Evolutionary conservation across 495 filamentous ascomycete genomes (phyloP).

Genomic region (Podospora pseudoanserina): DNA sequence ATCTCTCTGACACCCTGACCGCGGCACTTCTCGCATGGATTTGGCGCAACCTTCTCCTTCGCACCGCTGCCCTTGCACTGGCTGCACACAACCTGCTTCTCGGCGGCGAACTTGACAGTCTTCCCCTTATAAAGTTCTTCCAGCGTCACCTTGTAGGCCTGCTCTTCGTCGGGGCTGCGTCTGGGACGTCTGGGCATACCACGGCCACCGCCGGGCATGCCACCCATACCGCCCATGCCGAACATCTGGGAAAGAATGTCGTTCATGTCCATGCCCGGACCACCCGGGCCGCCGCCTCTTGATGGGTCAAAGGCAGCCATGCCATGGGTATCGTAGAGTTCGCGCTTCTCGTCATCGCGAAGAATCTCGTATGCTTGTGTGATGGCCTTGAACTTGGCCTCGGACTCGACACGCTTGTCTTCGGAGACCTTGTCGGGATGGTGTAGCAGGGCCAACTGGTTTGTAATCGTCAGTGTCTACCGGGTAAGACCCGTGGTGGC

Average conservation of each 20-base stretch:
- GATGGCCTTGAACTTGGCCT: conserved; percentile 84
- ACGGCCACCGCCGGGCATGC: conserved; percentile 49
- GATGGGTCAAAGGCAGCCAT: conserved; percentile 85
- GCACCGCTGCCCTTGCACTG: conserved; percentile 86
- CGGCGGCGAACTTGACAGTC: conserved; percentile 90
- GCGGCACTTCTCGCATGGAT: conserved; percentile 77
- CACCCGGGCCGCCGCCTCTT: conserved; percentile 60
- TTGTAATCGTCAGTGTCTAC: neutral
- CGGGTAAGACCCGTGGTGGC: conserved; percentile 3
- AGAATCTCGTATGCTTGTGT: conserved; percentile 97
- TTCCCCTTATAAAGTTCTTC: conserved; percentile 98
- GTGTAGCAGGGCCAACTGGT: conserved; percentile 76
- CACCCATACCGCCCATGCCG: conserved; percentile 65
- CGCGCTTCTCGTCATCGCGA: conserved; percentile 88
- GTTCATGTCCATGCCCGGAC: conserved; percentile 73
- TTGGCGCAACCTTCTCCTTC: conserved; percentile 85
- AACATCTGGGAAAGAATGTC: conserved; percentile 95
- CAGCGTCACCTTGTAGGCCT: conserved; percentile 81
- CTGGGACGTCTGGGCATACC: conserved; percentile 56
- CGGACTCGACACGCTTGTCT: conserved; percentile 74
- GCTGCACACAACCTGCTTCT: conserved; percentile 84
- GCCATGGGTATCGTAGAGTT: conserved; percentile 87
- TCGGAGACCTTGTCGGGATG: conserved; percentile 97
- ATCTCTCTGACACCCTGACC: conserved; percentile 70
- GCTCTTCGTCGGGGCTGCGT: conserved; percentile 78